Conservation (phyloP, 2,329 filamentous ascomycete species). For the Raffaelea ambrosiae region DNA sequence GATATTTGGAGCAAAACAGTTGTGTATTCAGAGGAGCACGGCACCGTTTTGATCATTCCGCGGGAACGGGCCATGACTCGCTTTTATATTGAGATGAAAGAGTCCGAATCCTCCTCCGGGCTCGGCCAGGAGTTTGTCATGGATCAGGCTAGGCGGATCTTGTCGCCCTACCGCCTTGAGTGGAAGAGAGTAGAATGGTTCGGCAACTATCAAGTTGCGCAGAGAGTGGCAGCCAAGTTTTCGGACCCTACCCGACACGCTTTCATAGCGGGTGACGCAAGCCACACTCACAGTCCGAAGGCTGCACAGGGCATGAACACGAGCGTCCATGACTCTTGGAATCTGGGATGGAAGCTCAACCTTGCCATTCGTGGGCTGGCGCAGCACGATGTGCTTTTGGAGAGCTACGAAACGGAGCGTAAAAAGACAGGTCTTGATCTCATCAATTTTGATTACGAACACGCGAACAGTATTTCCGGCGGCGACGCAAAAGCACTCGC, state of each 20-base stretch:
- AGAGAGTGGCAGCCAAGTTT: conserved; percentile 62
- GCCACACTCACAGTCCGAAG: conserved; percentile 58
- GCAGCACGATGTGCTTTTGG: conserved; percentile 38
- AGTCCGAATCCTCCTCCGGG: conserved; percentile 18
- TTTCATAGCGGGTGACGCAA: conserved; percentile 56
- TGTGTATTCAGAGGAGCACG: conserved; percentile 55
- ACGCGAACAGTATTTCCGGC: conserved; percentile 34
- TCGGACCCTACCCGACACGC: conserved; percentile 49
- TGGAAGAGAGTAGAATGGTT: conserved; percentile 61
- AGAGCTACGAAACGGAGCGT: conserved; percentile 55
- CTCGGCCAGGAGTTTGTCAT: conserved; percentile 56
- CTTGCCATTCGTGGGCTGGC: conserved; percentile 46
- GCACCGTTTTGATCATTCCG: conserved; percentile 63
- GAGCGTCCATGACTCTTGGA: conserved; percentile 52
- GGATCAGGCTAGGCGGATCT: conserved; percentile 47
- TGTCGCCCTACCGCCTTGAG: conserved; percentile 45
- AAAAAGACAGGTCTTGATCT: conserved; percentile 52
- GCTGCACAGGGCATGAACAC: conserved; percentile 57
- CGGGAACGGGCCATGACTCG: conserved; percentile 65
- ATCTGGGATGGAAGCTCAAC: conserved; percentile 53
- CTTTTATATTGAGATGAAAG: conserved; percentile 48
- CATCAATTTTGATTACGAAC: conserved; percentile 45
- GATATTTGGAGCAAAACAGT: conserved; percentile 69
- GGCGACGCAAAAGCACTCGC: conserved; percentile 51
- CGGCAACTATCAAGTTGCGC: conserved; percentile 61